Base-by-base conservation (phyloP, 441 rosid species). In the Pelargonium australe region DNA sequence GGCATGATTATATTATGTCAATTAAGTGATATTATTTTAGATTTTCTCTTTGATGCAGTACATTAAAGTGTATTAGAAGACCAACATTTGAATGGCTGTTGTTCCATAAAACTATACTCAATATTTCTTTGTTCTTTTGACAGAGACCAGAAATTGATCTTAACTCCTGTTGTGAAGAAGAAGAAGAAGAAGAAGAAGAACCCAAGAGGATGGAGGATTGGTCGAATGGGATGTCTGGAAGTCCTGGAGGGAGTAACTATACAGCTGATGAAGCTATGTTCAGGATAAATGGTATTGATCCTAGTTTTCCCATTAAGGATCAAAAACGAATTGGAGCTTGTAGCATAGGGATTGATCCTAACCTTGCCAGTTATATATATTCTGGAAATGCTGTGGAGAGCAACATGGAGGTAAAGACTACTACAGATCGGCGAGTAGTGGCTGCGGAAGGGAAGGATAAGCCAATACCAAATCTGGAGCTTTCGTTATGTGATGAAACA, bases 61-160 rank as follows among this genome's bases (percentile, higher is more conserved):
- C 37, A 31, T 31, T 63, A 47, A 25, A 14, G 28, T 64, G 17
- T 16, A 41, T 69, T 9, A 23, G 0, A 14, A 12, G 34, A 16
- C 20, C 44, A 41, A 9, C 37, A 12, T n/a, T 40, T 31, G 5
- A 4, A 31, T 31, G 40, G 9, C 3, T 64, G 2, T 19, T n/a
- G 3, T 3, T 28, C 61, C 28, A 34, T 31, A 34, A 0, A 13
- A 10, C 49, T 14, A 12, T 41, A 45, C 61, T 34, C 65, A 5
- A 25, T 61, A 70, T 47, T 37, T 14, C 64, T 20, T 41, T 47
- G 65, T 34, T 17, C 65, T 65, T 31, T 65, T 13, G 25, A 68
- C 78, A 71, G 78, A 68, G 71, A 69, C 70, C 1, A 5, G 58
- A 67, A 40, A 40, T 73, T 41, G 75, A 73, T 58, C 72, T 73